A percentile compares a stretch with the other conserved stretches of the same genome.
phyloP scores from a whole-genome alignment of 768 basidiomycete species.

The Boletus insuetus region DNA sequence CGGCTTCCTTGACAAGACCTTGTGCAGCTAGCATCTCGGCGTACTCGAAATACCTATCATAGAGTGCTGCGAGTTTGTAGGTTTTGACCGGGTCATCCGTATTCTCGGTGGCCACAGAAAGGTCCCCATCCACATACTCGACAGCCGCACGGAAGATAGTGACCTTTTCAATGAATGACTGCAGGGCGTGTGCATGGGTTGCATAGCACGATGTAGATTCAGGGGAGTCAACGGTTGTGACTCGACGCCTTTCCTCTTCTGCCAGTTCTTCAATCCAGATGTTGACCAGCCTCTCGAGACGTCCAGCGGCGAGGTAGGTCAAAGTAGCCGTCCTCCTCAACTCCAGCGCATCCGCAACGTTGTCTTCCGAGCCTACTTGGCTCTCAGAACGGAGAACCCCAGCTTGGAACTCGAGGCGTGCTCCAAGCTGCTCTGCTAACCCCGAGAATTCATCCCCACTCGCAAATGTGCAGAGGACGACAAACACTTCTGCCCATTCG shows the following conservation, averaged over 20 bases:
- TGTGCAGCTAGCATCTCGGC: conserved; percentile 89
- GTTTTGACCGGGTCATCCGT: conserved; percentile 46
- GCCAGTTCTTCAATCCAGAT: conserved; percentile 91
- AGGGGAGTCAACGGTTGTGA: conserved; percentile 38
- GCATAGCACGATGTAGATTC: conserved; percentile 61
- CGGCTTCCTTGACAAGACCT: conserved; percentile 83
- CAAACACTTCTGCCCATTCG: conserved; percentile 97
- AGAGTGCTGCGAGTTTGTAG: conserved; percentile 82
- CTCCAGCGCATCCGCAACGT: conserved; percentile 34
- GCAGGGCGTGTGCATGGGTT: conserved; percentile 80
- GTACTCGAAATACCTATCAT: conserved; percentile 95
- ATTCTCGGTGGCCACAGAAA: conserved; percentile 40
- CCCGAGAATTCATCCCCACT: conserved; percentile 76
- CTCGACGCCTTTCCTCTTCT: conserved; percentile 72
- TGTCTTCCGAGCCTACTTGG: conserved; percentile 40
- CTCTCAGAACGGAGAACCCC: conserved; percentile 53
- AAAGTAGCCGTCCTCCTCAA: conserved; percentile 86
- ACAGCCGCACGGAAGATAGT: conserved; percentile 90
- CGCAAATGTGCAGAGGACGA: conserved; percentile 94
- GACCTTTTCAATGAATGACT: conserved; percentile 95
- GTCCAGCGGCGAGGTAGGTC: conserved; percentile 89
- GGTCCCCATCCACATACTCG: conserved; percentile 71
- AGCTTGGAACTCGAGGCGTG: conserved; percentile 84
- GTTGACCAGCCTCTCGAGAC: conserved; percentile 80
- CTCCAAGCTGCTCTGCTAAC: conserved; percentile 90